Conservation (phyloP, 2,329 filamentous ascomycete species). For the Trichoderma citrinoviride region DNA sequence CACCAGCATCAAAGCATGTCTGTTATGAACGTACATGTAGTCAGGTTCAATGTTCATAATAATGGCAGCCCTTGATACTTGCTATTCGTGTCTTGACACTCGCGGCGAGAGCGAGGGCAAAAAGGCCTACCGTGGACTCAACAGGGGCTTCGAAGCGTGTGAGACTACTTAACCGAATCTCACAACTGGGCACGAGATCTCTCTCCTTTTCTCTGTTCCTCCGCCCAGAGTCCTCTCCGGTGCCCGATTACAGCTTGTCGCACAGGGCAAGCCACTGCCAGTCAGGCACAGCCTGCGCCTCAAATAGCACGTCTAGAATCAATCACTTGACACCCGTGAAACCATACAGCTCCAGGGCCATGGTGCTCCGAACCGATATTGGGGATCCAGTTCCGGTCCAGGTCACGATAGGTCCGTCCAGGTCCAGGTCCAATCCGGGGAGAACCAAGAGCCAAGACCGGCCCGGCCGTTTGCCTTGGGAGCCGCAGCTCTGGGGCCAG, state of each 20-base stretch:
- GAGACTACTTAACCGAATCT: not conserved
- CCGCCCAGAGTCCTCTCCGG: not conserved
- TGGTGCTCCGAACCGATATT: too few species aligned
- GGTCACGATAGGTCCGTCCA: too few species aligned
- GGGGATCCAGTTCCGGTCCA: too few species aligned
- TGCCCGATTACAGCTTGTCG: not conserved
- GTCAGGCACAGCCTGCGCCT: not conserved
- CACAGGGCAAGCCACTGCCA: not conserved
- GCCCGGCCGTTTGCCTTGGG: slow-evolving; percentile 6
- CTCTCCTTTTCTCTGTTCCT: not conserved
- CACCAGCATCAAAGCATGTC: too few species aligned
- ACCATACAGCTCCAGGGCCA: too few species aligned
- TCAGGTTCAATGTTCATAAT: not conserved
- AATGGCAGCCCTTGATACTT: not conserved
- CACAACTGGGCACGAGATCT: slow-evolving; percentile 11
- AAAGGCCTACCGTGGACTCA: not conserved
- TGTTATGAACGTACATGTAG: too few species aligned
- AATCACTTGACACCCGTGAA: too few species aligned
- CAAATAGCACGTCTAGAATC: not conserved
- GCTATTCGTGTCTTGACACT: not conserved
- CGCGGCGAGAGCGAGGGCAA: not conserved
- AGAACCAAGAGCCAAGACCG: not conserved
- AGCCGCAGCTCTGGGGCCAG: not conserved
- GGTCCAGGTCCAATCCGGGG: slow-evolving; percentile 5
- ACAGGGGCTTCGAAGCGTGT: not conserved